Conservation (phyloP, 345 rosid species). For the Ceriops decandra region DNA sequence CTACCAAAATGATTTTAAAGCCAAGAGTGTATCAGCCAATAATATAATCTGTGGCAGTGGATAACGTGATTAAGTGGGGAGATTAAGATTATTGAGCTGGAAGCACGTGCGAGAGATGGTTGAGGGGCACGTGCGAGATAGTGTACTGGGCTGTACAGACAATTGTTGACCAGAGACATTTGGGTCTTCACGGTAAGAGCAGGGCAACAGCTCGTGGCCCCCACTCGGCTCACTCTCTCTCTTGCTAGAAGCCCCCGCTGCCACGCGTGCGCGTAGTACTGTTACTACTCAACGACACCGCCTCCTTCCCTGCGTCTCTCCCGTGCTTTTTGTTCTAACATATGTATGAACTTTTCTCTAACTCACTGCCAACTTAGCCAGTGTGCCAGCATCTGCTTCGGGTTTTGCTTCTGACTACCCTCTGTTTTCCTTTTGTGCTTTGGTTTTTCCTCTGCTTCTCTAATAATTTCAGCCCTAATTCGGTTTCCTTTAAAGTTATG, state of each 20-base stretch:
- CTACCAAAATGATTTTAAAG: too few relatives aligned
- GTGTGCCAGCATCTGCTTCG: constrained; percentile 8
- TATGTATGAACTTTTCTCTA: not conserved
- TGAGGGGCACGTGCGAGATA: not conserved
- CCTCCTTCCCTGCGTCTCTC: not conserved
- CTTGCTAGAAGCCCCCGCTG: not conserved
- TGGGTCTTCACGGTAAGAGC: not conserved
- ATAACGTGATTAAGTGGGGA: too few relatives aligned
- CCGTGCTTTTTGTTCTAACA: not conserved
- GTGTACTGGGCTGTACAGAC: constrained; percentile 3
- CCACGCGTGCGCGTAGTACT: not conserved
- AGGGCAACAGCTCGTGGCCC: not conserved
- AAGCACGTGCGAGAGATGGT: constrained; percentile 8
- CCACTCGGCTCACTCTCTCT: not conserved
- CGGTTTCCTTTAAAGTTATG: too few relatives aligned
- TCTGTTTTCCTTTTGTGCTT: too few relatives aligned
- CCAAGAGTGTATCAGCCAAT: too few relatives aligned
- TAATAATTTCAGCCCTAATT: too few relatives aligned
- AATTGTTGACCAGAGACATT: constrained; percentile 11
- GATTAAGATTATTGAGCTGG: not conserved
- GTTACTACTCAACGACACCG: constrained; percentile 13
- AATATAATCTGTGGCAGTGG: too few relatives aligned
- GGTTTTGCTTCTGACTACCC: not conserved
- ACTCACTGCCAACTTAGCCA: not conserved
- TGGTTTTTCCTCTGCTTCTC: too few relatives aligned